Evolutionary conservation across 192 early-diverging fungal species (phyloP).

Genomic region (Pilaira anomala): DNA sequence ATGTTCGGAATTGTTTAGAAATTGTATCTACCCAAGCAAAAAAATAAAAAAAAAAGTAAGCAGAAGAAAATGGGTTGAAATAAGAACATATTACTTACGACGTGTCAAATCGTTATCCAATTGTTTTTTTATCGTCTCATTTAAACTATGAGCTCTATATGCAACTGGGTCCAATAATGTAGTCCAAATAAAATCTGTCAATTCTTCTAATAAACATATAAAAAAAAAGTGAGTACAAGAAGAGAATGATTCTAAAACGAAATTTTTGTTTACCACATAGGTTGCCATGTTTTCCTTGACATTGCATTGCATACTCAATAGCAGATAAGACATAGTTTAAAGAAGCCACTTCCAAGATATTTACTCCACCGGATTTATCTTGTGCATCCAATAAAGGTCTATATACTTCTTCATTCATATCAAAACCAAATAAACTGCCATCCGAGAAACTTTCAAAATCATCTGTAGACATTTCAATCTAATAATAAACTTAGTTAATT

Average conservation of each 20-base stretch:
- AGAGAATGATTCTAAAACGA: background rate
- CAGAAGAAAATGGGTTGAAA: background rate
- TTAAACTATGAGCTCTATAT: conserved; percentile 19
- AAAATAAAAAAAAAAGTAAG: background rate
- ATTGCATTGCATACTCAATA: conserved; percentile 34
- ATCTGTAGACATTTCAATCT: conserved; percentile 36
- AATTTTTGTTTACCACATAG: background rate
- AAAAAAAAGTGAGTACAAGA: no score
- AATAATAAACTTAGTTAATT: background rate
- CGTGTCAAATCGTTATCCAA: conserved; percentile 22
- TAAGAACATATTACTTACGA: conserved; percentile 26
- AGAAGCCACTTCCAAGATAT: conserved; percentile 35
- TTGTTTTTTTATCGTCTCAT: conserved; percentile 6
- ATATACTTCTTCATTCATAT: conserved; percentile 35
- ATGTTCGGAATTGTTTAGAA: conserved; percentile 30
- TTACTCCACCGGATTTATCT: conserved; percentile 20
- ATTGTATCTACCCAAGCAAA: conserved; percentile 14
- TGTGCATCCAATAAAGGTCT: conserved; percentile 13
- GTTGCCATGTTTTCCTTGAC: conserved; percentile 2
- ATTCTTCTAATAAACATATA: conserved; percentile 17
- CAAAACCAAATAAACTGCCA: conserved; percentile 33
- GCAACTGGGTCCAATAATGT: conserved; percentile 34
- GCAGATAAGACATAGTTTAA: conserved; percentile 27
- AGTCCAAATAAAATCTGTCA: conserved; percentile 31
- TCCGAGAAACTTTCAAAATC: conserved; percentile 38